Percentiles rank a stretch among this genome's conserved stretches.
Conservation (phyloP, 139 green algal genomes). For the Chloropicon primus region DNA sequence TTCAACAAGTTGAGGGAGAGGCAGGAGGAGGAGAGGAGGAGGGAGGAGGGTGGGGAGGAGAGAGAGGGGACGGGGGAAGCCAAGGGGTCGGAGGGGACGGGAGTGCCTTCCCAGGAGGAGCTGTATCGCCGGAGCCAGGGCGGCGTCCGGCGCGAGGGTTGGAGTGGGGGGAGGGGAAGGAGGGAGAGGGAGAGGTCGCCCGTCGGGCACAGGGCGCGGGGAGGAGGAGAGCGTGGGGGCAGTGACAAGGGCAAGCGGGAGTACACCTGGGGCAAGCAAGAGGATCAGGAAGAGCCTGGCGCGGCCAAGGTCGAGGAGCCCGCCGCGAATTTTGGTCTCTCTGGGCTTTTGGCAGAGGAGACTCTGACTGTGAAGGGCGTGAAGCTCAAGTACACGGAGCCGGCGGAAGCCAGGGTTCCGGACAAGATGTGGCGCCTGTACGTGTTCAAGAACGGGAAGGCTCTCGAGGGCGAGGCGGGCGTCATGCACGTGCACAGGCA, state of each 20-base stretch:
- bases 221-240: too few relatives aligned
- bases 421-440: constrained; percentile 80
- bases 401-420: constrained; percentile 50
- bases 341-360: background rate
- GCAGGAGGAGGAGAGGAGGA: constrained; percentile 42
- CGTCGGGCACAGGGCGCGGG: too few relatives aligned
- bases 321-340: background rate
- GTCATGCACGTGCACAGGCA: background rate
- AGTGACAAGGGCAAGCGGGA: too few relatives aligned
- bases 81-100: too few relatives aligned
- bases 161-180: too few relatives aligned
- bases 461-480: constrained; percentile 1
- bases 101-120: too few relatives aligned
- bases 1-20: constrained; percentile 92
- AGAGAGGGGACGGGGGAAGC: background rate
- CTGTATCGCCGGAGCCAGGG: too few relatives aligned
- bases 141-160: background rate
- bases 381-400: constrained; percentile 62
- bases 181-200: too few relatives aligned
- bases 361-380: constrained; percentile 20
- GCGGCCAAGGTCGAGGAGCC: background rate
- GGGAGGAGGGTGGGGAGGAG: background rate
- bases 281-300: background rate
- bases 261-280: background rate
- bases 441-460: constrained; percentile 69